Evolutionary conservation across 352 stramenopile genomes (phyloP).

Genomic region (Poterioochromonas sp.): DNA sequence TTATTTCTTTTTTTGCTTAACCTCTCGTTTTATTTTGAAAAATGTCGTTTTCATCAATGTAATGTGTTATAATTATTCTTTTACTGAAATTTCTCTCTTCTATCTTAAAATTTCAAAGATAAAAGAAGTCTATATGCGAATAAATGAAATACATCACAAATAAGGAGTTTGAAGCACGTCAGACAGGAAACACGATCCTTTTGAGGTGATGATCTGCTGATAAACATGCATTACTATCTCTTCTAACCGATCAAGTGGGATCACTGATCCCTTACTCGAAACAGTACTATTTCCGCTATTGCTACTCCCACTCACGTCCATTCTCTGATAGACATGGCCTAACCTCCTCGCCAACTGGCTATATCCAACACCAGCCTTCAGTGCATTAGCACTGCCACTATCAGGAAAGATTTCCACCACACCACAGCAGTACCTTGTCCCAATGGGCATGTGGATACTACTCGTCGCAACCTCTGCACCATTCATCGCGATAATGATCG

Average conservation of each 20-base stretch:
- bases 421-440: constrained; percentile 24
- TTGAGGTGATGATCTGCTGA: not conserved
- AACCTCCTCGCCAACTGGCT: not conserved
- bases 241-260: not conserved
- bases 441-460: constrained; percentile 3
- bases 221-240: not conserved
- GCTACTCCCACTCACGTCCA: not conserved
- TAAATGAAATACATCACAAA: too few species aligned
- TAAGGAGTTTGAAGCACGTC: not conserved
- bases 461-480: not conserved
- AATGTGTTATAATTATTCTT: too few species aligned
- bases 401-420: constrained; percentile 25
- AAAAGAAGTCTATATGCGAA: too few species aligned
- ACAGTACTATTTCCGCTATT: not conserved
- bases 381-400: not conserved
- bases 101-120: too few species aligned
- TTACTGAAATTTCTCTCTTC: too few species aligned
- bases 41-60: too few species aligned
- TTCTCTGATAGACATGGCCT: constrained; percentile 4
- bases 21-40: too few species aligned
- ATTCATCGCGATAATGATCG: constrained; percentile 5
- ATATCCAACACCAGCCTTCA: not conserved
- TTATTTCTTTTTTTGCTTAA: too few species aligned
- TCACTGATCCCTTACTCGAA: not conserved
- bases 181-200: not conserved